Evolutionary conservation across 345 rosid species (phyloP).

Genomic region (Angophora floribunda): DNA sequence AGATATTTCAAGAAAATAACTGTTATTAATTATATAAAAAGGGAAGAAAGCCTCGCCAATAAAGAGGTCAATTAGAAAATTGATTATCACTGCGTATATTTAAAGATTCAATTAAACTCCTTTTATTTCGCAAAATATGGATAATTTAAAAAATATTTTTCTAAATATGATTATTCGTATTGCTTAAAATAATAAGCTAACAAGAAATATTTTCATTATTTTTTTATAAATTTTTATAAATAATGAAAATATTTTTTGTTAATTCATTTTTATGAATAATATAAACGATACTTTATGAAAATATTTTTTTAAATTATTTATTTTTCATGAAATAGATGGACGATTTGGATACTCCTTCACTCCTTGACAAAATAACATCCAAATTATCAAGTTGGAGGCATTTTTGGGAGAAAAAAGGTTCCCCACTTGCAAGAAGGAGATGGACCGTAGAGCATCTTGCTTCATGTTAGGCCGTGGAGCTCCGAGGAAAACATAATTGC

Average conservation of each 20-base stretch:
- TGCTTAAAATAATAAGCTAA: too few species aligned
- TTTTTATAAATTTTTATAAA: too few species aligned
- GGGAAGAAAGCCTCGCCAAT: background rate
- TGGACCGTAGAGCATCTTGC: background rate
- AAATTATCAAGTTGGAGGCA: background rate
- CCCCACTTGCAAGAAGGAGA: background rate
- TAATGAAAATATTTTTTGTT: too few species aligned
- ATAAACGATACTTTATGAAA: too few species aligned
- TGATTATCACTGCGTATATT: background rate
- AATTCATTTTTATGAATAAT: too few species aligned
- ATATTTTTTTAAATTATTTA: too few species aligned
- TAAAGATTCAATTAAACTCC: background rate
- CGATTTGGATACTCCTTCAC: background rate
- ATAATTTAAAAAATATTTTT: too few species aligned
- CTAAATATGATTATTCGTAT: fast-evolving
- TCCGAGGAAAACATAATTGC: background rate
- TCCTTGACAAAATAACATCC: background rate
- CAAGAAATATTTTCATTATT: too few species aligned
- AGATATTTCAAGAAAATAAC: background rate
- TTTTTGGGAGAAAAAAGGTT: background rate
- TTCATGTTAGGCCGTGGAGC: background rate
- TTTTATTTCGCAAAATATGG: background rate
- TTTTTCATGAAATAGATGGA: too few species aligned
- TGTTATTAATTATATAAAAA: background rate
- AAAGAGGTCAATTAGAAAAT: background rate